Percentiles rank a stretch among this genome's conserved stretches.
Evolutionary conservation across 2,329 filamentous ascomycete genomes (phyloP).

Genomic region (Aotearoamyces nothofagi): DNA sequence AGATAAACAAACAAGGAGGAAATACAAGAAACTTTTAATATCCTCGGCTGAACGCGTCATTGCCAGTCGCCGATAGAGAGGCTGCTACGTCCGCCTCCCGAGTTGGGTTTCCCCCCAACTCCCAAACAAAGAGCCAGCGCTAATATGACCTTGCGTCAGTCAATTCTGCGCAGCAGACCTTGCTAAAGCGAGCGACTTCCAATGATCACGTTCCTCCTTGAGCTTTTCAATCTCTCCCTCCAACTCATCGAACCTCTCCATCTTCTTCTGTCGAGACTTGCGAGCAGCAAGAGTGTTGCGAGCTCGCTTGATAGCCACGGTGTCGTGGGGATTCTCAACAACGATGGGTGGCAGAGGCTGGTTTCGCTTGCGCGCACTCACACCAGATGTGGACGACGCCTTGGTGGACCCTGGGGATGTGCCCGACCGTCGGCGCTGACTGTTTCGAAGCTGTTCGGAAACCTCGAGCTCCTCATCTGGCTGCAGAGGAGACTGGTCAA

Average conservation of each 20-base stretch:
- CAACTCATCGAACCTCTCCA: constrained; percentile 57
- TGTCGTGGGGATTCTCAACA: constrained; percentile 58
- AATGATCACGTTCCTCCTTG: constrained; percentile 48
- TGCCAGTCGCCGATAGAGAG: background rate
- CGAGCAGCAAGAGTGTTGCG: constrained; percentile 88
- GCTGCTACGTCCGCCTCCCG: no score
- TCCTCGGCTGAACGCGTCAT: background rate
- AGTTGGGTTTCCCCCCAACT: no score
- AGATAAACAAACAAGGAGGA: background rate
- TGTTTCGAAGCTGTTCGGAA: constrained; percentile 24
- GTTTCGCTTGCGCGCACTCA: constrained; percentile 59
- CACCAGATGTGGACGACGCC: constrained; percentile 54
- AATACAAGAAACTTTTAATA: background rate
- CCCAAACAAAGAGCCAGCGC: no score
- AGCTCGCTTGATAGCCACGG: constrained; percentile 77
- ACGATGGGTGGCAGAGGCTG: constrained; percentile 70
- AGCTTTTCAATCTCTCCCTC: constrained; percentile 60
- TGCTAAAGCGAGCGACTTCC: constrained; percentile 30
- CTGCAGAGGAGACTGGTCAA: constrained; percentile 13
- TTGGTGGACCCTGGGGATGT: constrained; percentile 32
- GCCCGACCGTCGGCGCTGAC: constrained; percentile 25
- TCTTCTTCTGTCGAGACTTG: constrained; percentile 81
- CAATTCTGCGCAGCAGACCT: background rate
- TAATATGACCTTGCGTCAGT: no score
- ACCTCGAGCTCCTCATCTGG: constrained; percentile 32